Conservation (phyloP, 257 asterid species). For the Leonotis leonurus region DNA sequence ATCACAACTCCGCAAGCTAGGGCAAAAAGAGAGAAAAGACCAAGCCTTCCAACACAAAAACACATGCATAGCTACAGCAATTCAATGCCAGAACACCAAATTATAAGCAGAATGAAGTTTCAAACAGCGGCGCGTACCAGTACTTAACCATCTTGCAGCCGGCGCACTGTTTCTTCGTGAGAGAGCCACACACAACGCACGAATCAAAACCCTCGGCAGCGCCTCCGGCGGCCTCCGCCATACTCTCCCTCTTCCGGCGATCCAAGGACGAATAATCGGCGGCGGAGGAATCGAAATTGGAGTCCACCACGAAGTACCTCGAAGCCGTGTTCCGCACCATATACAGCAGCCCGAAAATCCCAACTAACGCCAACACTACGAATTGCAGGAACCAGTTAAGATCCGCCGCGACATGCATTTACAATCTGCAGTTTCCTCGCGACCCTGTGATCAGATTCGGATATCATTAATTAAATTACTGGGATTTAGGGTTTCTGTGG, state of each 20-base stretch:
- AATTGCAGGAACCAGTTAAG: conserved; percentile 68
- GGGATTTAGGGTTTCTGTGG: conserved; percentile 24
- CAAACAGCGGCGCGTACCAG: conserved; percentile 53
- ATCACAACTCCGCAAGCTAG: neutral
- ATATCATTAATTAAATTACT: conserved; percentile 13
- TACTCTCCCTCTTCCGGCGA: conserved; percentile 21
- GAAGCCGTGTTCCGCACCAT: conserved; percentile 70
- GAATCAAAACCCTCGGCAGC: conserved; percentile 35
- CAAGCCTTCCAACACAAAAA: neutral
- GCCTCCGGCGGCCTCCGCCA: conserved; percentile 29
- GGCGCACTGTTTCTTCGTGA: conserved; percentile 48
- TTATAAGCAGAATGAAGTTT: too few relatives aligned
- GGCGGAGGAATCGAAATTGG: conserved; percentile 43
- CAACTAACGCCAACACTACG: conserved; percentile 35
- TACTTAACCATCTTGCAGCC: conserved; percentile 74
- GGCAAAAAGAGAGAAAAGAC: neutral
- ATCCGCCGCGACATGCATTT: conserved; percentile 87
- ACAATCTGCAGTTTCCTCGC: conserved; percentile 20
- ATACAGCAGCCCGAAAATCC: conserved; percentile 45
- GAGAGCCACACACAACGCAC: conserved; percentile 58
- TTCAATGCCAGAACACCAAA: neutral
- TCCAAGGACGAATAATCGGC: conserved; percentile 33
- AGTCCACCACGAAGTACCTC: conserved; percentile 67
- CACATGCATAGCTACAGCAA: neutral
- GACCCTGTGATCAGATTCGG: conserved; percentile 1